Base-by-base conservation (phyloP, 805 yeast genomes). In the Starmerella powellii region DNA sequence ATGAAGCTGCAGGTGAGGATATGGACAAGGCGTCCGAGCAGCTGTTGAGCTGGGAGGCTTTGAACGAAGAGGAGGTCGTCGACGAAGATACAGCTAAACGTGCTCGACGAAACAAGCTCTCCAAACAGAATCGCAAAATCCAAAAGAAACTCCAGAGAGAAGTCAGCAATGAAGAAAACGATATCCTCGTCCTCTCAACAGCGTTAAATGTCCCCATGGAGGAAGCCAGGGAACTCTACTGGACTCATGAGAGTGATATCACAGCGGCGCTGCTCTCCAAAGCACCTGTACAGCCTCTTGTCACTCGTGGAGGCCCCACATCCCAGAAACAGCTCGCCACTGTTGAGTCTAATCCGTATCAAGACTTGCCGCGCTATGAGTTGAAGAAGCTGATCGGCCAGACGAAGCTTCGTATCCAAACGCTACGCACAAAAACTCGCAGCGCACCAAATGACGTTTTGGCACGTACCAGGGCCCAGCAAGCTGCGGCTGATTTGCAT, bases 161-260 rank as follows among this genome's bases (percentile, higher is more conserved):
- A n/a, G 11, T 34, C 8, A 31, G 34, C 2, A 6, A 11, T 5
- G 46, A 41, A n/a, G 36, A 31, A n/a, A 29, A 12, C 13, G 51
- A 47, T 3, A 26, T 48, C 5, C 17, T 11, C 2, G 17, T 38
- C 3, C 19, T 48, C 4, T 37, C 35, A 4, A 26, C 26, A 1
- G 21, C 40, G 8, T 20, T 41, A 2, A 29, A 31, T 3, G 8
- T 38, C 3, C 4, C 32, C 11, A 31, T 12, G 6, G 34, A 26
- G 16, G 45, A 34, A 13, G 48, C 52, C 6, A 31, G 52, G 13
- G 28, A 19, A 20, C 42, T 43, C 3, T 47, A 43, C 31, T 34
- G 44, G 41, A 36, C 18, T 3, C 24, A 46, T 28, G 37, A 40
- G 3, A 21, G 20, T 26, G 40, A 40, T 16, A 33, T 46, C 6